A percentile compares a stretch with the other conserved stretches of the same genome.
phyloP scores from a whole-genome alignment of 306 rosid species.

The peach (Prunus persica) region DNA sequence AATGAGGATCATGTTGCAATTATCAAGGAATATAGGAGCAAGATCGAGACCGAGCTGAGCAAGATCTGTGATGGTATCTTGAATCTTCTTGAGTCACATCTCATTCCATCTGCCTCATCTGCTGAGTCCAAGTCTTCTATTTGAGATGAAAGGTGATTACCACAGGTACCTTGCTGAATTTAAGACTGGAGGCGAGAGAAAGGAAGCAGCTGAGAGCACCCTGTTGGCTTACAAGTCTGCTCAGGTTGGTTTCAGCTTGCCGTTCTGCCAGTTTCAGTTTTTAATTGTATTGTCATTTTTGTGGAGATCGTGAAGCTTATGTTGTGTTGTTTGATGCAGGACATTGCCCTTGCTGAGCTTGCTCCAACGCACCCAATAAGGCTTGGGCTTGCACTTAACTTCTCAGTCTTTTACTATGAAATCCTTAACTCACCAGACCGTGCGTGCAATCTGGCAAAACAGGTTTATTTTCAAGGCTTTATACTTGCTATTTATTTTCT shows the following conservation, averaged over 20 bases:
- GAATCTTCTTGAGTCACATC: slow-evolving; percentile 79
- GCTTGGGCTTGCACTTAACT: slow-evolving; percentile 97
- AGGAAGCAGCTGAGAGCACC: slow-evolving; percentile 94
- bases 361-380: slow-evolving; percentile 96
- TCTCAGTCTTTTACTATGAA: slow-evolving; percentile 93
- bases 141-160: slow-evolving; percentile 95
- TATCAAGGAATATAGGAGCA: slow-evolving; percentile 80
- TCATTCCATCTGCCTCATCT: slow-evolving; percentile 73
- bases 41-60: slow-evolving; percentile 86
- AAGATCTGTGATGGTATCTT: slow-evolving; percentile 95
- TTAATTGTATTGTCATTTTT: not conserved
- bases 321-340: slow-evolving; percentile 40
- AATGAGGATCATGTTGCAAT: slow-evolving; percentile 73
- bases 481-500: not conserved
- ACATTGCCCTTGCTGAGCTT: slow-evolving; percentile 73
- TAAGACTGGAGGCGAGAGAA: slow-evolving; percentile 79
- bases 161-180: slow-evolving; percentile 94
- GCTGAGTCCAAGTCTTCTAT: slow-evolving; percentile 86
- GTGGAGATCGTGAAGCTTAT: not conserved
- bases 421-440: slow-evolving; percentile 97
- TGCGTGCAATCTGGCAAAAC: slow-evolving; percentile 94
- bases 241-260: slow-evolving; percentile 51
- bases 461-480: slow-evolving; percentile 35
- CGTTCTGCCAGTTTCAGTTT: not conserved
- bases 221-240: slow-evolving; percentile 93